Conservation (phyloP, 2,329 filamentous ascomycete species). For the Cercospora janseana region DNA sequence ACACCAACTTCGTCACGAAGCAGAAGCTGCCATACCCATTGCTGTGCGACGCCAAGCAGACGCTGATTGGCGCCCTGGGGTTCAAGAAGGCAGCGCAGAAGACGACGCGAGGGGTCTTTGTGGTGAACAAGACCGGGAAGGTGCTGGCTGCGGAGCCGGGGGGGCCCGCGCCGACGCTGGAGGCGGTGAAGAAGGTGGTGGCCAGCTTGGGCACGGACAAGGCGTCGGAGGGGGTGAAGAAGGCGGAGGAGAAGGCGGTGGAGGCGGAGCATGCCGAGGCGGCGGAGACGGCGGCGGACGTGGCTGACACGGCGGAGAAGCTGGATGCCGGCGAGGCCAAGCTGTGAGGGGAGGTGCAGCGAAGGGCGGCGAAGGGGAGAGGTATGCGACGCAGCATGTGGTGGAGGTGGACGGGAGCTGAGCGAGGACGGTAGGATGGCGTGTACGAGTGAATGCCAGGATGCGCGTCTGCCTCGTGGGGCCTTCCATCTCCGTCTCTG, state of each 20-base stretch:
- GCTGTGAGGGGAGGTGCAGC: background rate
- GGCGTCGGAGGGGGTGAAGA: slow-evolving; percentile 35
- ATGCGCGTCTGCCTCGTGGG: no score
- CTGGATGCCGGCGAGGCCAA: slow-evolving; percentile 20
- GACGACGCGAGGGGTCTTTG: slow-evolving; percentile 83
- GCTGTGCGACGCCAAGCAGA: slow-evolving; percentile 74
- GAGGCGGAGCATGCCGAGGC: slow-evolving; percentile 33
- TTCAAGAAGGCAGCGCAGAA: slow-evolving; percentile 80
- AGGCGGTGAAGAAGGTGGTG: slow-evolving; percentile 71
- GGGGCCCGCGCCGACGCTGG: slow-evolving; percentile 72
- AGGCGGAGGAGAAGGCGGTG: slow-evolving; percentile 35
- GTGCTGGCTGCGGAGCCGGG: slow-evolving; percentile 73
- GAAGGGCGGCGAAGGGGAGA: background rate
- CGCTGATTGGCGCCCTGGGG: slow-evolving; percentile 82
- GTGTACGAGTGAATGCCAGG: no score
- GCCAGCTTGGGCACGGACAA: slow-evolving; percentile 43
- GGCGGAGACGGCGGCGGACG: slow-evolving; percentile 44
- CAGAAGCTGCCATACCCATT: slow-evolving; percentile 85
- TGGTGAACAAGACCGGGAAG: slow-evolving; percentile 66
- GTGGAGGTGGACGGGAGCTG: background rate
- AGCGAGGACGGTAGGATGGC: background rate
- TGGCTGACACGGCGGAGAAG: slow-evolving; percentile 47
- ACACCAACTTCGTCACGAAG: slow-evolving; percentile 88
- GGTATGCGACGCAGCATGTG: slow-evolving; percentile 1
- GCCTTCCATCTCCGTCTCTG: no score